Percentiles rank a stretch among this genome's conserved stretches.
These are phyloP conservation scores for Vinca major DNA, from an alignment of 305 asterid species.

Conservation along the genomic window DNA sequence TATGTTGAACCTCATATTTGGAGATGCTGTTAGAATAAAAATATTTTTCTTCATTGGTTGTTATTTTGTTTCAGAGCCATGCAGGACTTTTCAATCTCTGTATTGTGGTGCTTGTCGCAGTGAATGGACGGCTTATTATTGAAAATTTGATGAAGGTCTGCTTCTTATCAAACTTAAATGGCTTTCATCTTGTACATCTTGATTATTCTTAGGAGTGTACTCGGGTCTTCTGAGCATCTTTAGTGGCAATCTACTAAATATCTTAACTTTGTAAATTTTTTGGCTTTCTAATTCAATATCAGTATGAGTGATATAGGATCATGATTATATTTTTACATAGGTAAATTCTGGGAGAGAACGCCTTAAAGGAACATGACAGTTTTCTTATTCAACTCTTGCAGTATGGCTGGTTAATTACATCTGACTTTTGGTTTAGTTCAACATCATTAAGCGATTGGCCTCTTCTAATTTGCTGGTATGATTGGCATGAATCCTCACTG, in stretches of 20 bases:
- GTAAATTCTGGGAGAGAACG: too few species aligned
- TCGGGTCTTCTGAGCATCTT: too few species aligned
- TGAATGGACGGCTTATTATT: constrained; percentile 93
- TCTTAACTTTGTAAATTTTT: background rate
- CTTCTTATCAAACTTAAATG: constrained; percentile 5
- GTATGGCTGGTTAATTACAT: constrained; percentile 89
- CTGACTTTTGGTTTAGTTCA: constrained; percentile 90
- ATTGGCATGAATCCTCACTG: constrained; percentile 10
- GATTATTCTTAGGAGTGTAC: background rate
- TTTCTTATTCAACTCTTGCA: constrained; percentile 32
- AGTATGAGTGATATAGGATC: background rate
- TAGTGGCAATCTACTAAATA: background rate
- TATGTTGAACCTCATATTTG: background rate
- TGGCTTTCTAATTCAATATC: background rate
- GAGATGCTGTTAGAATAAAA: too few species aligned
- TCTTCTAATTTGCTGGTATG: constrained; percentile 88
- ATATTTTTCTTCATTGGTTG: background rate
- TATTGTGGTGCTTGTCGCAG: constrained; percentile 97
- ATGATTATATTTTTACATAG: background rate
- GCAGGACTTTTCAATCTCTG: constrained; percentile 98
- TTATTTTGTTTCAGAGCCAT: constrained; percentile 72
- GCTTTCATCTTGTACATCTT: constrained; percentile 2
- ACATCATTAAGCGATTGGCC: constrained; percentile 95
- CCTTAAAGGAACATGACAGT: constrained; percentile 6
- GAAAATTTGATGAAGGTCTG: constrained; percentile 97